phyloP scores from a whole-genome alignment of 176 grass and related monocot genomes.

The Phoenix dactylifera region DNA sequence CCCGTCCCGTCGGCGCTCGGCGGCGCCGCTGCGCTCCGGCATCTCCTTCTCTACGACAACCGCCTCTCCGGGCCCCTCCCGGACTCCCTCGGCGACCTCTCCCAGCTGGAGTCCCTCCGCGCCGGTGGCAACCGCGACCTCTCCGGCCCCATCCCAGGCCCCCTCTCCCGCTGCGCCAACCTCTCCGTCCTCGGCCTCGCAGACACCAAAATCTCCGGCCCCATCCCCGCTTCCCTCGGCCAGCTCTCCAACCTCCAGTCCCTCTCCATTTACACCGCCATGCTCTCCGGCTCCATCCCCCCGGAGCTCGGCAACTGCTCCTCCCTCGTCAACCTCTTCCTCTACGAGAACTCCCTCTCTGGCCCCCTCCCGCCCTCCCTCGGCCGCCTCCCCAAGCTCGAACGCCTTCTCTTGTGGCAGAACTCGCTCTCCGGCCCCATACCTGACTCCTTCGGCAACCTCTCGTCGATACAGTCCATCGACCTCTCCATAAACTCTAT shows the following conservation, averaged over 20 bases:
- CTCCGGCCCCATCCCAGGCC: slow-evolving; percentile 47
- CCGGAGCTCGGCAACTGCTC: slow-evolving; percentile 61
- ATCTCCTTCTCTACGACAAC: slow-evolving; percentile 72
- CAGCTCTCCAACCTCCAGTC: slow-evolving; percentile 55
- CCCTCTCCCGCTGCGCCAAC: slow-evolving; percentile 35
- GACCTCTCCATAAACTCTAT: slow-evolving; percentile 95
- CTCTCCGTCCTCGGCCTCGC: slow-evolving; percentile 78
- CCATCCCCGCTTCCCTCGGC: slow-evolving; percentile 50
- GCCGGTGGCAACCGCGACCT: slow-evolving; percentile 77
- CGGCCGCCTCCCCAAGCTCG: slow-evolving; percentile 37
- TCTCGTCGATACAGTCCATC: slow-evolving; percentile 48
- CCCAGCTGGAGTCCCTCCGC: slow-evolving; percentile 49
- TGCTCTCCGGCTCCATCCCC: slow-evolving; percentile 67
- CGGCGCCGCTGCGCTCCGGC: slow-evolving; percentile 20
- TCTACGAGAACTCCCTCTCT: slow-evolving; percentile 85
- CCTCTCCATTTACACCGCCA: slow-evolving; percentile 70
- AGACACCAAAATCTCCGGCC: slow-evolving; percentile 81
- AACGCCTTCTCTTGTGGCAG: slow-evolving; percentile 93
- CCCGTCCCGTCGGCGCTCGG: slow-evolving; percentile 38
- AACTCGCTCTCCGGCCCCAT: slow-evolving; percentile 80
- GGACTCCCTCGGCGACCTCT: slow-evolving; percentile 46
- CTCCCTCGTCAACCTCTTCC: slow-evolving; percentile 70
- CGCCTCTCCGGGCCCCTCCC: slow-evolving; percentile 64
- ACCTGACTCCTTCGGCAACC: slow-evolving; percentile 64
- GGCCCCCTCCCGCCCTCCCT: slow-evolving; percentile 51